Evolutionary conservation across 2,329 filamentous ascomycete species (phyloP).

Genomic region (Fusarium ambrosium): DNA sequence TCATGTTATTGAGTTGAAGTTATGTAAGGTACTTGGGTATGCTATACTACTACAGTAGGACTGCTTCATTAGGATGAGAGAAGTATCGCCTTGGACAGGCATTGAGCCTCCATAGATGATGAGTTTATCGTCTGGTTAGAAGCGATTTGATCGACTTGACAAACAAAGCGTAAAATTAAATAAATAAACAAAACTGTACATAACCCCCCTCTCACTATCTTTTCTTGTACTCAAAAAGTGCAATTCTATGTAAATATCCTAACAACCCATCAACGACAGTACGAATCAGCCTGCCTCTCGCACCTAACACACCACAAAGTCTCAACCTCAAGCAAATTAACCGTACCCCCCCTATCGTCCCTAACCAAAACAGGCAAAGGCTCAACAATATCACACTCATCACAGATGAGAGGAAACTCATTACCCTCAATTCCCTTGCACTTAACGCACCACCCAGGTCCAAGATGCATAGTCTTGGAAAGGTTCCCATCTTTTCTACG

Average conservation of each 20-base stretch:
- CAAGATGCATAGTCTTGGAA: conserved; percentile 34
- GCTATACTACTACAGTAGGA: neutral
- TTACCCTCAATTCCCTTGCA: conserved; percentile 11
- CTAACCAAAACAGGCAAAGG: conserved; percentile 22
- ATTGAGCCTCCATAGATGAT: neutral
- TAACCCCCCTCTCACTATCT: neutral
- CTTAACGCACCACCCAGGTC: conserved; percentile 34
- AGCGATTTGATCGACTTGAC: neutral
- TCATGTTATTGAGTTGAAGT: neutral
- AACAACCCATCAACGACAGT: neutral
- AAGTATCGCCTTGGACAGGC: neutral
- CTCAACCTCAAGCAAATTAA: conserved; percentile 34
- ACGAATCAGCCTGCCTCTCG: conserved; percentile 22
- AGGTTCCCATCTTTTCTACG: neutral
- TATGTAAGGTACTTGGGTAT: neutral
- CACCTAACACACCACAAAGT: conserved; percentile 41
- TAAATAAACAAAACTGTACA: neutral
- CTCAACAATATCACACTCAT: conserved; percentile 14
- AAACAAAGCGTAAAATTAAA: neutral
- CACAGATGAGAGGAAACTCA: conserved; percentile 22
- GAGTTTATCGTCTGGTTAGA: neutral
- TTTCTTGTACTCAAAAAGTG: neutral
- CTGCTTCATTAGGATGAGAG: neutral
- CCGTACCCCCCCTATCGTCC: conserved; percentile 20
- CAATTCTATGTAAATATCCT: neutral